Percentiles rank a stretch among this genome's conserved stretches.
phyloP scores from a whole-genome alignment of 2,329 filamentous ascomycete species.

The Erysiphe pulchra region DNA sequence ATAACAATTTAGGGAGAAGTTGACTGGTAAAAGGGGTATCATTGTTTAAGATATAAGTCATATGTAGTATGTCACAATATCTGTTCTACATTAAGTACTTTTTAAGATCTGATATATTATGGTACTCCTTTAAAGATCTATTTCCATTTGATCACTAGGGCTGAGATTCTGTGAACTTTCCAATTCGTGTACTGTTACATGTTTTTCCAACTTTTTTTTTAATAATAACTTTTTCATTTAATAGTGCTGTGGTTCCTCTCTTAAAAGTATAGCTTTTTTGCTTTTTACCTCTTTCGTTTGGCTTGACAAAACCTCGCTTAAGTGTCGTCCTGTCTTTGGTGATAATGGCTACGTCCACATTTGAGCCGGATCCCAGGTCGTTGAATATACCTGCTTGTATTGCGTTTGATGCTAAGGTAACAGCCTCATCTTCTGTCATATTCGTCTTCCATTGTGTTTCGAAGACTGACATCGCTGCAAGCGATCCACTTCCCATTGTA shows the following conservation, averaged over 20 bases:
- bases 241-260: slow-evolving; percentile 76
- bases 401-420: slow-evolving; percentile 60
- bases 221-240: slow-evolving; percentile 89
- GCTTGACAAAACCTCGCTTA: slow-evolving; percentile 76
- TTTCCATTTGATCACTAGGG: slow-evolving; percentile 43
- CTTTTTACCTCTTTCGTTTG: slow-evolving; percentile 79
- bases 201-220: slow-evolving; percentile 86
- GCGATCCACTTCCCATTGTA: slow-evolving; percentile 89
- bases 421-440: slow-evolving; percentile 54
- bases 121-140: slow-evolving; percentile 24
- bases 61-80: no score
- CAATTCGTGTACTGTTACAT: slow-evolving; percentile 74
- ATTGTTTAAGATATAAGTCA: no score
- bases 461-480: slow-evolving; percentile 95
- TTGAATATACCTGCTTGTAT: slow-evolving; percentile 97
- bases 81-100: no score
- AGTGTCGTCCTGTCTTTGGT: slow-evolving; percentile 85
- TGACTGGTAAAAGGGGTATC: no score
- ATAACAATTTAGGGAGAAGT: no score
- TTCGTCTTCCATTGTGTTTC: slow-evolving; percentile 81
- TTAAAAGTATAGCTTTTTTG: slow-evolving; percentile 79
- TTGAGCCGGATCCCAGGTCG: slow-evolving; percentile 86
- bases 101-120: no score
- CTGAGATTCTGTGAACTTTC: slow-evolving; percentile 19
- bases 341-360: slow-evolving; percentile 91